Conservation (phyloP, 345 rosid species). For the Erodium maritimum region DNA sequence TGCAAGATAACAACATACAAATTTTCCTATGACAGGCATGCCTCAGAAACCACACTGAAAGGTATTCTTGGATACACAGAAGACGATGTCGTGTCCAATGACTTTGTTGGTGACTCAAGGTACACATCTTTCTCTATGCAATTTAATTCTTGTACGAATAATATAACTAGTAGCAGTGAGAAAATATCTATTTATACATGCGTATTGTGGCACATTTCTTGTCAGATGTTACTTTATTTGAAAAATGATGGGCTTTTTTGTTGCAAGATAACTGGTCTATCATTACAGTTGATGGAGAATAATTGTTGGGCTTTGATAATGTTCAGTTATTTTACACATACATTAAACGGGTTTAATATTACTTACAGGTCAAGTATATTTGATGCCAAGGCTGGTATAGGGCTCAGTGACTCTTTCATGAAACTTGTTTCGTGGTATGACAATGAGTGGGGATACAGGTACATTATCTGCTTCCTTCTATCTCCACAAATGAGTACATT, state of each 20-base stretch:
- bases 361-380: slow-evolving; percentile 85
- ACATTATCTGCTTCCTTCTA: slow-evolving; percentile 4
- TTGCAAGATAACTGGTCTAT: too few species aligned
- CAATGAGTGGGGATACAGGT: slow-evolving; percentile 99
- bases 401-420: slow-evolving; percentile 65
- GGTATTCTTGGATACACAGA: slow-evolving; percentile 99
- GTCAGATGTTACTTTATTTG: too few species aligned
- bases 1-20: slow-evolving; percentile 4
- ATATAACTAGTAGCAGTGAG: too few species aligned
- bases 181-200: background rate
- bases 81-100: slow-evolving; percentile 94
- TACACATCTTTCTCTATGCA: slow-evolving; percentile 7
- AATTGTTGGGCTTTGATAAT: too few species aligned
- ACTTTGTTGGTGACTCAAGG: slow-evolving; percentile 93
- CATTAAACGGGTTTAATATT: background rate
- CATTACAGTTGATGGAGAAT: too few species aligned
- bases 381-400: slow-evolving; percentile 97
- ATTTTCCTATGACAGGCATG: slow-evolving; percentile 41
- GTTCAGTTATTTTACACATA: background rate
- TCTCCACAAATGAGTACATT: too few species aligned
- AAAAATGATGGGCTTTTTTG: too few species aligned
- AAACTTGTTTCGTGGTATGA: slow-evolving; percentile 95
- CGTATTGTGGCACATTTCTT: too few species aligned
- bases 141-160: too few species aligned
- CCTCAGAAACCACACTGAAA: slow-evolving; percentile 79